These are phyloP conservation scores for Rhizophora apiculata DNA, from an alignment of 345 rosid genomes.

Conservation along the genomic window DNA sequence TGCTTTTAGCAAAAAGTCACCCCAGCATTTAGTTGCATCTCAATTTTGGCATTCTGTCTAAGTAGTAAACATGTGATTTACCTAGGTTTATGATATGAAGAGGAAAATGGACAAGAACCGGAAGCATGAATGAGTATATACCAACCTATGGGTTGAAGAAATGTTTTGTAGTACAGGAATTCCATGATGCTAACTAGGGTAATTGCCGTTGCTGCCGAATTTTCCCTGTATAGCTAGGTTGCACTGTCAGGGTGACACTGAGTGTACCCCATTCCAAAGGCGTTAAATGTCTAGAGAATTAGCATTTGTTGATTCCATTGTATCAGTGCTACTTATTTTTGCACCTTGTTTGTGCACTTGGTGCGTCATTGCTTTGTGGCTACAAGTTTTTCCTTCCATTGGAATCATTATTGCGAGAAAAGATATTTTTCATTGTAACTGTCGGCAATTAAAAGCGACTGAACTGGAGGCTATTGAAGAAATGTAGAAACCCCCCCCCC, in stretches of 20 bases:
- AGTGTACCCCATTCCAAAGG: neutral
- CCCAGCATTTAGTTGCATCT: neutral
- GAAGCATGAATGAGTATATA: neutral
- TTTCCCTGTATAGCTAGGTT: neutral
- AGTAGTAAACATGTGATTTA: neutral
- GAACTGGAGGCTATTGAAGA: too few relatives aligned
- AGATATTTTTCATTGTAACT: too few relatives aligned
- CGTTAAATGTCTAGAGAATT: neutral
- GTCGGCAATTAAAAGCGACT: too few relatives aligned
- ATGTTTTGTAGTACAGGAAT: neutral
- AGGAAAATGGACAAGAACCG: neutral
- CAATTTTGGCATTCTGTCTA: neutral
- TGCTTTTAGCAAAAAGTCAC: constrained; percentile 24
- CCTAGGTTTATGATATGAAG: neutral
- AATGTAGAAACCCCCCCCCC: too few relatives aligned
- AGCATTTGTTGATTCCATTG: neutral
- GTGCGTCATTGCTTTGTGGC: neutral
- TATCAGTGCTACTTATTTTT: neutral
- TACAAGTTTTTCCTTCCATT: neutral
- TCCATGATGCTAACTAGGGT: neutral
- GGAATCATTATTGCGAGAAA: neutral
- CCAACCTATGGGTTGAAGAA: neutral
- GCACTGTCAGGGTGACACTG: neutral
- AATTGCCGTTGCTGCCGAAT: neutral
- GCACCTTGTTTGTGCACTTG: neutral